phyloP scores from a whole-genome alignment of 2,329 filamentous ascomycete species.

The Fusarium mundagurra region DNA sequence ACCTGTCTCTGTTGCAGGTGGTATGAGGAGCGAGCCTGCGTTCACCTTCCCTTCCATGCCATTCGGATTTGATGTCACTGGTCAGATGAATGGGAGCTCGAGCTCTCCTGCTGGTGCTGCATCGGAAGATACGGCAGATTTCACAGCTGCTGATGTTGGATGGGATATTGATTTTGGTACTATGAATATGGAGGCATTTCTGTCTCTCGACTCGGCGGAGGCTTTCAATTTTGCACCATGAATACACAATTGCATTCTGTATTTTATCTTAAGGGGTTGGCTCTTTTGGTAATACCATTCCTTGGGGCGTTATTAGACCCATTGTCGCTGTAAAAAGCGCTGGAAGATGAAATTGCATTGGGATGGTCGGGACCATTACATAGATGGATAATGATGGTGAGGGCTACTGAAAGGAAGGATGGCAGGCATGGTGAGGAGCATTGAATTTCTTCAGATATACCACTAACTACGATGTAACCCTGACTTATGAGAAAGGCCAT shows the following conservation, averaged over 20 bases:
- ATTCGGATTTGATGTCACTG: constrained; percentile 40
- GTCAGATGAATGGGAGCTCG: constrained; percentile 33
- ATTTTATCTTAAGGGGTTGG: not conserved
- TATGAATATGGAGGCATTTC: constrained; percentile 48
- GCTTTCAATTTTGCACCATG: constrained; percentile 39
- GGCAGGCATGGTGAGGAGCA: not conserved
- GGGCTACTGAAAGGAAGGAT: not conserved
- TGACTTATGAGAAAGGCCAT: not conserved
- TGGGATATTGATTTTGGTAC: constrained; percentile 46
- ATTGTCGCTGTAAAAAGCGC: not conserved
- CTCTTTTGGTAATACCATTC: not conserved
- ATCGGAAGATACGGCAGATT: constrained; percentile 41
- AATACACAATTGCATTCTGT: not conserved
- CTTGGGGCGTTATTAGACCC: not conserved
- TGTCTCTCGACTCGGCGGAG: constrained; percentile 45
- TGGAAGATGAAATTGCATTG: not conserved
- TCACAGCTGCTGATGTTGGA: constrained; percentile 44
- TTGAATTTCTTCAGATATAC: constrained; percentile 7
- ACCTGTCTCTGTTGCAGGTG: constrained; percentile 4
- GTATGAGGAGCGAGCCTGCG: constrained; percentile 28
- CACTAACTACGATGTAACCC: not conserved
- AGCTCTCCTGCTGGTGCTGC: constrained; percentile 24
- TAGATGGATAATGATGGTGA: not conserved
- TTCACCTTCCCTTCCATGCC: constrained; percentile 46
- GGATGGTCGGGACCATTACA: not conserved